Evolutionary conservation across 2,329 filamentous ascomycete species (phyloP).

Genomic region (Emmonsiellopsis sp.): DNA sequence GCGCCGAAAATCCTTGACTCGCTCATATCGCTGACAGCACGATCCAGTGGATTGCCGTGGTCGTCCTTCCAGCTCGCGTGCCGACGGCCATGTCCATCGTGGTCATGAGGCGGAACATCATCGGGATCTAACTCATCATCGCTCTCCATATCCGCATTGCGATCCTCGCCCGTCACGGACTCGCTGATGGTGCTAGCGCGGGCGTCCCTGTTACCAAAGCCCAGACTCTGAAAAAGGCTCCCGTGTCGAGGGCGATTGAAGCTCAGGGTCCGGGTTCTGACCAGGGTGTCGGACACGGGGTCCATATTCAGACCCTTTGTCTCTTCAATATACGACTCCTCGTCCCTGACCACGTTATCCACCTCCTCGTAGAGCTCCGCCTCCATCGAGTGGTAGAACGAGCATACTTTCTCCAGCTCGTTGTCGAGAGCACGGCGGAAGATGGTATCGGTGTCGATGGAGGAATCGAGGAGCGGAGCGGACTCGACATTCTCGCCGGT

Average conservation of each 20-base stretch:
- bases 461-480: conserved; percentile 65
- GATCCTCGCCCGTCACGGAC: conserved; percentile 45
- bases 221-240: conserved; percentile 47
- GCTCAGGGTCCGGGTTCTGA: conserved; percentile 33
- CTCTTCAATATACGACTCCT: conserved; percentile 58
- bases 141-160: conserved; percentile 55
- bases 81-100: conserved; percentile 24
- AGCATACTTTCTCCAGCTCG: conserved; percentile 88
- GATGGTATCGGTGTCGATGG: conserved; percentile 65
- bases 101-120: conserved; percentile 9
- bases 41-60: conserved; percentile 23
- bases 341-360: conserved; percentile 65
- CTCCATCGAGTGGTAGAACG: conserved; percentile 86
- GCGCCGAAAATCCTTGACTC: conserved; percentile 48
- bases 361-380: conserved; percentile 76
- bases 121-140: conserved; percentile 20
- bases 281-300: conserved; percentile 32
- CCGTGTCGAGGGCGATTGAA: conserved; percentile 32
- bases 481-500: conserved; percentile 65
- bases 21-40: conserved; percentile 23
- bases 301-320: conserved; percentile 36
- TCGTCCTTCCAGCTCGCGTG: conserved; percentile 29
- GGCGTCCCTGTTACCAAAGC: conserved; percentile 21
- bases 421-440: conserved; percentile 76
- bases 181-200: conserved; percentile 33